These are phyloP conservation scores for Elsinoe perseae DNA, from an alignment of 2,329 filamentous ascomycete species.

Conservation along the genomic window DNA sequence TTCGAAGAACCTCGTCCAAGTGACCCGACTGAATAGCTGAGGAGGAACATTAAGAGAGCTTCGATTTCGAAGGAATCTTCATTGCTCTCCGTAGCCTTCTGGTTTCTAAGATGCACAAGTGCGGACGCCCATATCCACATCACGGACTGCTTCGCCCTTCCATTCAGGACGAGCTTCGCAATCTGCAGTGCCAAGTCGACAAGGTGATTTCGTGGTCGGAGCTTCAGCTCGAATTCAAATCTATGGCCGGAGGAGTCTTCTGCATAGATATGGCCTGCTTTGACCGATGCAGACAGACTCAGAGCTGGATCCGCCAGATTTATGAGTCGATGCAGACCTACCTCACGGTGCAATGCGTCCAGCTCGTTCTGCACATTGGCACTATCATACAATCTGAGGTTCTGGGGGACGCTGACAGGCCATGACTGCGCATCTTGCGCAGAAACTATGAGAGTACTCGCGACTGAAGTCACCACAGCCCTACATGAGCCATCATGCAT, in stretches of 20 bases:
- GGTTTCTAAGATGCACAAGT: slow-evolving; percentile 10
- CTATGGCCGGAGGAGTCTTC: slow-evolving; percentile 21
- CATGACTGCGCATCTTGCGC: slow-evolving; percentile 15
- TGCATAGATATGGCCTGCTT: slow-evolving; percentile 23
- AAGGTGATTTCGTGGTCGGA: slow-evolving; percentile 22
- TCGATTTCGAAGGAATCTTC: slow-evolving; percentile 15
- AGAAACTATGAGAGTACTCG: slow-evolving; percentile 6
- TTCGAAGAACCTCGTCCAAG: slow-evolving; percentile 8
- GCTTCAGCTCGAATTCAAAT: slow-evolving; percentile 26
- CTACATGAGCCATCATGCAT: not conserved
- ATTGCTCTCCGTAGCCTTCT: not conserved
- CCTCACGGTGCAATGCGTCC: slow-evolving; percentile 4
- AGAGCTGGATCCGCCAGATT: slow-evolving; percentile 17
- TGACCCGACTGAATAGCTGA: slow-evolving; percentile 17
- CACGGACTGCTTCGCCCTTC: slow-evolving; percentile 21
- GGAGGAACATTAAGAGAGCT: slow-evolving; percentile 16
- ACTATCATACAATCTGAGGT: not conserved
- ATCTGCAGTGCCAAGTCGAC: slow-evolving; percentile 24
- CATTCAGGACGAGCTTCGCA: slow-evolving; percentile 26
- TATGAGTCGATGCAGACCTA: slow-evolving; percentile 26
- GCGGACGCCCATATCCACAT: slow-evolving; percentile 26
- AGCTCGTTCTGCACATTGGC: slow-evolving; percentile 10
- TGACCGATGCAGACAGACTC: slow-evolving; percentile 20
- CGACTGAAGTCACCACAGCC: slow-evolving; percentile 7
- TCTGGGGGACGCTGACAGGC: not conserved